Percentiles rank a stretch among this genome's conserved stretches.
Evolutionary conservation across 2,329 filamentous ascomycete genomes (phyloP).

Genomic region (Sporothrix luriei): DNA sequence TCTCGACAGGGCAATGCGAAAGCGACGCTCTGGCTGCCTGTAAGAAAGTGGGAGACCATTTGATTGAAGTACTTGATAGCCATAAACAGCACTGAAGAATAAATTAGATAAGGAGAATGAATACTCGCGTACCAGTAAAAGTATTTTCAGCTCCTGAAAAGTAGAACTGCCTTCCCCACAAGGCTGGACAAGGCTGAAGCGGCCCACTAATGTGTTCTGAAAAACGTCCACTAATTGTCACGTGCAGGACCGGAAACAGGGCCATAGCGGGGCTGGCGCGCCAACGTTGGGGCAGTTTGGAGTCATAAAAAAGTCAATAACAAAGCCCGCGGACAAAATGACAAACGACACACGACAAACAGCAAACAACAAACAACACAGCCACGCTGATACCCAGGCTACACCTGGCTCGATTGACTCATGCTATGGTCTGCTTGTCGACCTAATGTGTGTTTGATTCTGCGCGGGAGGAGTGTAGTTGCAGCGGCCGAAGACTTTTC

Average conservation of each 20-base stretch:
- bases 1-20: neutral
- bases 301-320: neutral
- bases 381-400: neutral
- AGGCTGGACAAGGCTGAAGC: slow-evolving; percentile 29
- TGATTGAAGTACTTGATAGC: neutral
- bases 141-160: neutral
- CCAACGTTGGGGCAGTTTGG: neutral
- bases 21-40: neutral
- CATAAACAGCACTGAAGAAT: neutral
- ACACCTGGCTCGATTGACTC: slow-evolving; percentile 19
- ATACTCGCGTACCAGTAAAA: neutral
- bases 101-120: neutral
- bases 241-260: neutral
- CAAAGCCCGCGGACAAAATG: neutral
- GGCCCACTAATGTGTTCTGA: neutral
- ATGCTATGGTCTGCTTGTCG: slow-evolving; percentile 27
- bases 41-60: neutral
- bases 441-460: neutral
- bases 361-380: neutral
- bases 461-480: neutral
- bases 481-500: no score
- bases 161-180: neutral
- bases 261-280: slow-evolving; percentile 23
- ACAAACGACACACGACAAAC: neutral
- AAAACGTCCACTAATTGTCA: slow-evolving; percentile 16